Conservation (phyloP, 108 stramenopile species). For the Fistulifera pelliculosa region DNA sequence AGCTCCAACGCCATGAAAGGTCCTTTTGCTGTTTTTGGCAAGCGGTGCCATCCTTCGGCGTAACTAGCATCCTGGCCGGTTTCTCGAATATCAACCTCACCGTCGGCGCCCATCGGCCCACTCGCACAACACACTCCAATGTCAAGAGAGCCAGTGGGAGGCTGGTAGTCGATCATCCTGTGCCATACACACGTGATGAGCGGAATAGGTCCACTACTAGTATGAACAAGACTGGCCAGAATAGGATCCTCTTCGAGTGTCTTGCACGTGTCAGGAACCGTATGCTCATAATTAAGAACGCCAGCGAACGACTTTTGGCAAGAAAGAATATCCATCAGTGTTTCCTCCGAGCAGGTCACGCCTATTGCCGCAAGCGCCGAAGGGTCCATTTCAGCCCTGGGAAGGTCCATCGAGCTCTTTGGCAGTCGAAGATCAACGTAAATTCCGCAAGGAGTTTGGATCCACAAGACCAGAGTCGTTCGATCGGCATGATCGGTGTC, state of each 20-base stretch:
- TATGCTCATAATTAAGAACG: constrained; percentile 8
- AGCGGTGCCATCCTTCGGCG: constrained; percentile 41
- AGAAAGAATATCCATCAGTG: constrained; percentile 2
- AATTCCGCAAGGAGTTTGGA: constrained; percentile 30
- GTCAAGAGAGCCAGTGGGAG: constrained; percentile 31
- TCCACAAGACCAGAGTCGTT: constrained; percentile 38
- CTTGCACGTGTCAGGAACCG: constrained; percentile 17
- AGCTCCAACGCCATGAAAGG: constrained; percentile 30
- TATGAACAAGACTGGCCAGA: constrained; percentile 10
- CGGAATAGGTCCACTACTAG: constrained; percentile 7
- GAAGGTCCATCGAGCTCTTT: constrained; percentile 15
- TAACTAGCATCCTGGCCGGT: constrained; percentile 39
- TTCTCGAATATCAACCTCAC: constrained; percentile 28
- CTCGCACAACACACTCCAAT: constrained; percentile 35
- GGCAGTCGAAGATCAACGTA: constrained; percentile 42
- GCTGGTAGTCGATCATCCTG: constrained; percentile 34
- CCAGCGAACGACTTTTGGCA: constrained; percentile 44
- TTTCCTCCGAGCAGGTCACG: too few relatives aligned
- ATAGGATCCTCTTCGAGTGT: constrained; percentile 20
- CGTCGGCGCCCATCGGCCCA: constrained; percentile 9
- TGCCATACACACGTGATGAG: constrained; percentile 40
- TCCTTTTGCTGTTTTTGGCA: constrained; percentile 14
- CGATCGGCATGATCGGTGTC: constrained; percentile 26
- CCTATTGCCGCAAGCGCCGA: constrained; percentile 15
- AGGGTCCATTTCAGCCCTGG: constrained; percentile 5